Percentiles rank a stretch among this genome's conserved stretches.
These are phyloP conservation scores for Phaeosphaeria sp. DNA, from an alignment of 2,329 filamentous ascomycete genomes.

Conservation along the genomic window DNA sequence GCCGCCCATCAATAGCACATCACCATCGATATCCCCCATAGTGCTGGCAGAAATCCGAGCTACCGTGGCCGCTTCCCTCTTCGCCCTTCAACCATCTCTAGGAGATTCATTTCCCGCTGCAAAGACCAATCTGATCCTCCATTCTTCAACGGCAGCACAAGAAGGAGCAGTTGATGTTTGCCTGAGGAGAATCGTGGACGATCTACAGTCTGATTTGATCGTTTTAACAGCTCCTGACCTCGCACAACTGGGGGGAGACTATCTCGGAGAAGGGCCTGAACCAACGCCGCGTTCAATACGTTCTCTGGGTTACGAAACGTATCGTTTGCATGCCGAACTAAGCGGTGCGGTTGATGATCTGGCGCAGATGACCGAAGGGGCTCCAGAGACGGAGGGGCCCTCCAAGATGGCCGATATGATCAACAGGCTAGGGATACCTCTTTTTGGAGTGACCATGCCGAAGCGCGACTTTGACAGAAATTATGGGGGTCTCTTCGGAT, in stretches of 20 bases:
- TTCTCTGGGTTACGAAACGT: conserved; percentile 63
- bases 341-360: conserved; percentile 32
- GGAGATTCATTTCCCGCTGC: conserved; percentile 54
- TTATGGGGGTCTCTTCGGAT: neutral
- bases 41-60: conserved; percentile 56
- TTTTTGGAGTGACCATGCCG: neutral
- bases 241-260: conserved; percentile 71
- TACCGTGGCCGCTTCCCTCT: conserved; percentile 59
- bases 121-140: conserved; percentile 65
- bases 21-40: conserved; percentile 31
- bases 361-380: conserved; percentile 40
- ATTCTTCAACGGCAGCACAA: conserved; percentile 64
- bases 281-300: conserved; percentile 56
- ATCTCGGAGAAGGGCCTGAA: conserved; percentile 68
- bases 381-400: conserved; percentile 43
- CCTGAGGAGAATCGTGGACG: conserved; percentile 68
- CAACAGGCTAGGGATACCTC: neutral
- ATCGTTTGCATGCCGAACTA: conserved; percentile 47
- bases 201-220: conserved; percentile 70
- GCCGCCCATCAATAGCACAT: conserved; percentile 10
- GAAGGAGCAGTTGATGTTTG: conserved; percentile 64
- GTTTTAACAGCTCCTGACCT: conserved; percentile 73
- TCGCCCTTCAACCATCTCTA: conserved; percentile 40
- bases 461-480: neutral
- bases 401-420: conserved; percentile 12